Conservation (phyloP, 192 early-diverging fungal species). For the Coemansia sp. region DNA sequence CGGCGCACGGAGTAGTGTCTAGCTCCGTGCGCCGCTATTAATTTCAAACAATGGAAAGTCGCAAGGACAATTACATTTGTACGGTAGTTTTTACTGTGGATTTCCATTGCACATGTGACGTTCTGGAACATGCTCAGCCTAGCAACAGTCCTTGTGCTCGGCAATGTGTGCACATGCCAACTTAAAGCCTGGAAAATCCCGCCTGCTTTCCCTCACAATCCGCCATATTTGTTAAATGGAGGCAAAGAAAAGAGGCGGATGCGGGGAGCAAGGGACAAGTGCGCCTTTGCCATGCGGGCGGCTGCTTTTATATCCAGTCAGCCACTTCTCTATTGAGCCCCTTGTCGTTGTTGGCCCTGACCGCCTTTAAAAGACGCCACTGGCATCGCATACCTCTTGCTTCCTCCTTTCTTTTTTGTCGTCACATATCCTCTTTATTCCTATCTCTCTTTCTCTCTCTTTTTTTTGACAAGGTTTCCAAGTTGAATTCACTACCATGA, state of each 20-base stretch:
- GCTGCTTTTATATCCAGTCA: background rate
- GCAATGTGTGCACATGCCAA: too few species aligned
- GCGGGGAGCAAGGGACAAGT: background rate
- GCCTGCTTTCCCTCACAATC: background rate
- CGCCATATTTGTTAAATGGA: background rate
- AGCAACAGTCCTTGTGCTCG: too few species aligned
- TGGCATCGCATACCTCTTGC: background rate
- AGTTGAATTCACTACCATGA: background rate
- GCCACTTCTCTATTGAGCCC: background rate
- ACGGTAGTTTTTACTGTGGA: too few species aligned
- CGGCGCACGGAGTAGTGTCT: too few species aligned
- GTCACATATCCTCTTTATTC: too few species aligned
- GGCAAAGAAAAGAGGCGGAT: background rate
- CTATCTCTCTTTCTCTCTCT: background rate
- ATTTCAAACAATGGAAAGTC: too few species aligned
- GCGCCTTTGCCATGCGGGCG: background rate
- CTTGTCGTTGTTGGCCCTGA: background rate
- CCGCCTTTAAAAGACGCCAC: background rate
- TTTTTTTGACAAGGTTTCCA: background rate
- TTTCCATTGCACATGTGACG: too few species aligned
- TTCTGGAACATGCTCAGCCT: too few species aligned
- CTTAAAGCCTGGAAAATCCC: background rate
- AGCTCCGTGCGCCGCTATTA: too few species aligned
- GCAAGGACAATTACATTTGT: too few species aligned
- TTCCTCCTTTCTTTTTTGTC: background rate